A percentile compares a stretch with the other conserved stretches of the same genome.
phyloP scores from a whole-genome alignment of 345 rosid genomes.

The Euphorbia pulcherrima region DNA sequence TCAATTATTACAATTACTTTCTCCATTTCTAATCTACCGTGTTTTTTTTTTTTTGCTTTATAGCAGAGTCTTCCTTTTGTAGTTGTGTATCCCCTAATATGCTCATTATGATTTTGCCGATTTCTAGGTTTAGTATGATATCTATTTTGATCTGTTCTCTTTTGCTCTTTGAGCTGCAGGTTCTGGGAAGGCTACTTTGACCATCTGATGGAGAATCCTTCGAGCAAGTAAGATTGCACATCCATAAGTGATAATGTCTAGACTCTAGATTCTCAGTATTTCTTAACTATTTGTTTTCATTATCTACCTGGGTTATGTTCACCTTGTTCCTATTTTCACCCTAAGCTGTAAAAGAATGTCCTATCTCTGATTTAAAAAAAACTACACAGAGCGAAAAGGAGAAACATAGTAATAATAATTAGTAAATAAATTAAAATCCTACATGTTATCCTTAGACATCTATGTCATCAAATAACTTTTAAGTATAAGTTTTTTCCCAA shows the following conservation, averaged over 20 bases:
- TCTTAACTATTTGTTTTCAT: not conserved
- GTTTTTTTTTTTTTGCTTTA: not conserved
- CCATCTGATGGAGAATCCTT: constrained; percentile 77
- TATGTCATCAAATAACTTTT: not conserved
- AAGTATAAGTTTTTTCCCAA: not conserved
- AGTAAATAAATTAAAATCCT: not conserved
- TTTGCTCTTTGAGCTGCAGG: constrained; percentile 42
- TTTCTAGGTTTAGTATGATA: not conserved
- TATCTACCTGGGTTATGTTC: not conserved
- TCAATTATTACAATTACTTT: constrained; percentile 1
- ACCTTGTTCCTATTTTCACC: not conserved
- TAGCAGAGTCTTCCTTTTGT: not conserved
- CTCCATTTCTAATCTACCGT: constrained; percentile 8
- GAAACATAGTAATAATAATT: not conserved
- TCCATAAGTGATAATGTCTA: constrained; percentile 22
- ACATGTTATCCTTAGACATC: not conserved
- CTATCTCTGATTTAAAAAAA: not conserved
- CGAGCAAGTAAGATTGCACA: constrained; percentile 61
- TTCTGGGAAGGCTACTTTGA: constrained; percentile 99
- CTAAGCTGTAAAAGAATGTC: not conserved
- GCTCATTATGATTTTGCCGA: not conserved
- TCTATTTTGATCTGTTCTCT: constrained; percentile 6
- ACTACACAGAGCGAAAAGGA: not conserved
- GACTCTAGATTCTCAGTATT: constrained; percentile 12
- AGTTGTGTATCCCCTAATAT: not conserved